Evolutionary conservation across 2,329 filamentous ascomycete species (phyloP).

Genomic region (Aspergillus sp.): DNA sequence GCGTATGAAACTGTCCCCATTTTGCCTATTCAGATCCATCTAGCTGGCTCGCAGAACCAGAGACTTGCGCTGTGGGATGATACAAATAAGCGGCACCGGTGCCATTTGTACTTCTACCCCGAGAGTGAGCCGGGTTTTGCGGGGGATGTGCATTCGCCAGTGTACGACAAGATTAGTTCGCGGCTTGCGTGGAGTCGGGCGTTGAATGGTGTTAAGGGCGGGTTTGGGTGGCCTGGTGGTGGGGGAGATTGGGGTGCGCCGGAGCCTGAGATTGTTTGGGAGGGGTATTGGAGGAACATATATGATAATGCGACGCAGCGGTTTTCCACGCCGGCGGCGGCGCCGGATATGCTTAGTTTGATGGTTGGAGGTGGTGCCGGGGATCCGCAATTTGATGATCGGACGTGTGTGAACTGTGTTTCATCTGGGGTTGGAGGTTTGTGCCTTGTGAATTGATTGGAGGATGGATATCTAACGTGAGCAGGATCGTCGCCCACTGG

Average conservation of each 20-base stretch:
- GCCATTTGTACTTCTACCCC: constrained; percentile 56
- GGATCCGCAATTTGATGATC: constrained; percentile 19
- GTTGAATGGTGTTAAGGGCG: constrained; percentile 60
- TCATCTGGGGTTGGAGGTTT: constrained; percentile 43
- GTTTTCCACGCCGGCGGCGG: constrained; percentile 6
- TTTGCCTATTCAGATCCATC: constrained; percentile 59
- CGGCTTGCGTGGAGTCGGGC: constrained; percentile 69
- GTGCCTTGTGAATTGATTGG: background rate
- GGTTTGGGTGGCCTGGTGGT: constrained; percentile 53
- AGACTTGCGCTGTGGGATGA: constrained; percentile 28
- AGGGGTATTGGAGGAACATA: constrained; percentile 38
- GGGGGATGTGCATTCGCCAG: constrained; percentile 62
- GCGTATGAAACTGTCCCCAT: constrained; percentile 23
- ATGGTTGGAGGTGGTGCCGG: constrained; percentile 18
- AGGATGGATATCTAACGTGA: constrained; percentile 1
- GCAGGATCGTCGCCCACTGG: constrained; percentile 28
- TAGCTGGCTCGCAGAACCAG: constrained; percentile 53
- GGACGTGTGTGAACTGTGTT: constrained; percentile 39
- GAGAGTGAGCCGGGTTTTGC: constrained; percentile 66
- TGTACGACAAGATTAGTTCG: constrained; percentile 65
- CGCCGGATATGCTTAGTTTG: constrained; percentile 24
- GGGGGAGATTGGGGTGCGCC: constrained; percentile 33
- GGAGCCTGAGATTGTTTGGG: constrained; percentile 47
- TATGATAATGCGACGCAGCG: constrained; percentile 3
- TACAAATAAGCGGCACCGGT: constrained; percentile 37